Evolutionary conservation across 2,329 filamentous ascomycete species (phyloP).

Genomic region (Ampelomyces quisqualis): DNA sequence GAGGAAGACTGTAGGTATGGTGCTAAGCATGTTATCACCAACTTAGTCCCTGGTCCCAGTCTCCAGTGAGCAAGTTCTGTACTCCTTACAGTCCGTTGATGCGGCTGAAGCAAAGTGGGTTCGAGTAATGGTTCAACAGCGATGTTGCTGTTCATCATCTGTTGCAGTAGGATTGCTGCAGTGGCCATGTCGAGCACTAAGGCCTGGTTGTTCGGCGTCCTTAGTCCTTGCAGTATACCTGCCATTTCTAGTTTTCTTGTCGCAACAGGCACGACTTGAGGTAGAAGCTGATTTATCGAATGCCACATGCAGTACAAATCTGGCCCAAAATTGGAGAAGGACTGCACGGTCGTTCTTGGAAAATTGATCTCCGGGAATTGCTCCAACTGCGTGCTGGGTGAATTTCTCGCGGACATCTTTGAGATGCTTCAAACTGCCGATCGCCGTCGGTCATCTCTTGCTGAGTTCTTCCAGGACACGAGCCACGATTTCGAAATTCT

Average conservation of each 20-base stretch:
- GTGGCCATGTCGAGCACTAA: slow-evolving; percentile 22
- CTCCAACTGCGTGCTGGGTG: slow-evolving; percentile 26
- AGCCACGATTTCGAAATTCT: slow-evolving; percentile 32
- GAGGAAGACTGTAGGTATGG: background rate
- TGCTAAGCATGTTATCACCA: slow-evolving; percentile 16
- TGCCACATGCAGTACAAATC: slow-evolving; percentile 39
- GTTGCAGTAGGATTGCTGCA: slow-evolving; percentile 15
- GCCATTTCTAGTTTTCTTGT: slow-evolving; percentile 36
- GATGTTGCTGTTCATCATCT: slow-evolving; percentile 19
- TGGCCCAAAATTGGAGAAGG: slow-evolving; percentile 36
- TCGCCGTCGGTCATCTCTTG: slow-evolving; percentile 35
- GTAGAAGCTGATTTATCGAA: slow-evolving; percentile 22
- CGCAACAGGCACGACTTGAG: slow-evolving; percentile 20
- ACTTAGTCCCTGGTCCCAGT: slow-evolving; percentile 36
- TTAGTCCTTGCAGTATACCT: slow-evolving; percentile 33
- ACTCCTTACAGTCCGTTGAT: slow-evolving; percentile 34
- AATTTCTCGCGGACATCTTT: slow-evolving; percentile 38
- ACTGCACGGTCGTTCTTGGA: slow-evolving; percentile 26
- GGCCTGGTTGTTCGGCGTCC: slow-evolving; percentile 25
- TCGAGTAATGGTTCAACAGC: slow-evolving; percentile 18
- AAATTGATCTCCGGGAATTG: slow-evolving; percentile 34
- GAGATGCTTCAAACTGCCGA: slow-evolving; percentile 35
- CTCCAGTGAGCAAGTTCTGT: slow-evolving; percentile 38
- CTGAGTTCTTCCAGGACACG: slow-evolving; percentile 34
- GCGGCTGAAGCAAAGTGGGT: slow-evolving; percentile 34